phyloP scores from a whole-genome alignment of 2,329 filamentous ascomycete genomes.

The Diplodia sapinea region DNA sequence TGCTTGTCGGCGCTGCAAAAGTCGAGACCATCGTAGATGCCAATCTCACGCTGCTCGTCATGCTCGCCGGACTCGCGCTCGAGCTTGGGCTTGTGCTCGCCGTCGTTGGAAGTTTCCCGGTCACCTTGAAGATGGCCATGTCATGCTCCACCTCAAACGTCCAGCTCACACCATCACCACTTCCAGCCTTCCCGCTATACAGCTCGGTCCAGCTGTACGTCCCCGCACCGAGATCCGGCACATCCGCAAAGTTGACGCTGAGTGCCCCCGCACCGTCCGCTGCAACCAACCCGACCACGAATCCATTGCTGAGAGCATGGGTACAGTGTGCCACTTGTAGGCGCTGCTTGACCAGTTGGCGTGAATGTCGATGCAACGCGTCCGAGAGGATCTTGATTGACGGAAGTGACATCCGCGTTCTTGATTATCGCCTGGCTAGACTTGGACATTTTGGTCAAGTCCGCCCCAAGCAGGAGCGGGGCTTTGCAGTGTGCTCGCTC shows the following conservation, averaged over 20 bases:
- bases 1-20: not conserved
- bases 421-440: slow-evolving; percentile 49
- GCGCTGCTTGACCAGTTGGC: slow-evolving; percentile 33
- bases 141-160: slow-evolving; percentile 32
- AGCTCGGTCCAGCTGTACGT: slow-evolving; percentile 34
- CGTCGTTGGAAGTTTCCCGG: slow-evolving; percentile 4
- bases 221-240: slow-evolving; percentile 34
- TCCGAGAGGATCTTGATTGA: slow-evolving; percentile 46
- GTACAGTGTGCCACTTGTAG: slow-evolving; percentile 33
- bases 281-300: slow-evolving; percentile 34
- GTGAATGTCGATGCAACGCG: slow-evolving; percentile 34
- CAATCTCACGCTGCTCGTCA: not conserved
- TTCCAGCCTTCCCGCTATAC: slow-evolving; percentile 33
- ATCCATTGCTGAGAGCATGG: slow-evolving; percentile 36
- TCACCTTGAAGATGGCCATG: slow-evolving; percentile 35
- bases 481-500: slow-evolving; percentile 55
- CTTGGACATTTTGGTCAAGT: slow-evolving; percentile 44
- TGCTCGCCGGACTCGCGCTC: not conserved
- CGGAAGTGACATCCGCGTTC: slow-evolving; percentile 52
- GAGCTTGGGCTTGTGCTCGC: not conserved
- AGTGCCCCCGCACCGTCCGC: slow-evolving; percentile 33
- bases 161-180: slow-evolving; percentile 32
- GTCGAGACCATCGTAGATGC: not conserved
- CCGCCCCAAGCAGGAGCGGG: slow-evolving; percentile 52
- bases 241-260: slow-evolving; percentile 34